Conservation (phyloP, 805 yeast species). For the Wickerhamiella australiensis region DNA sequence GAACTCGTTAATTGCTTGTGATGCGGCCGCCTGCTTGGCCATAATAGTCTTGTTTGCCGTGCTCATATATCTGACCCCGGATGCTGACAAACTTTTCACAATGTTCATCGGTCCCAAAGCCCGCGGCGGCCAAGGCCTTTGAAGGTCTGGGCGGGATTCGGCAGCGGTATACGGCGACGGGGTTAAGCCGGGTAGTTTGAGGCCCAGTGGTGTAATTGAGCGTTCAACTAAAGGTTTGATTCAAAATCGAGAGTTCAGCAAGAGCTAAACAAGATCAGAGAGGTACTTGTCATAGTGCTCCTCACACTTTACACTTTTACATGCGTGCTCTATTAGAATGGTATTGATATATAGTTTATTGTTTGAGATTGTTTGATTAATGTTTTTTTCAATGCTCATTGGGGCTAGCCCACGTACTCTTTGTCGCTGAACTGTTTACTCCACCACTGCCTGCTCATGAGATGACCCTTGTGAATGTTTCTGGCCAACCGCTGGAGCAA, state of each 20-base stretch:
- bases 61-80: background rate
- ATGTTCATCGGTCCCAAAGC: background rate
- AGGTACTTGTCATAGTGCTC: no score
- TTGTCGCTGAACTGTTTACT: conserved; percentile 9
- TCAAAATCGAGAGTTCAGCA: no score
- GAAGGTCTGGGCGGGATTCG: background rate
- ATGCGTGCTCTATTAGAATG: no score
- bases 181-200: no score
- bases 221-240: no score
- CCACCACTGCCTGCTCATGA: conserved; percentile 17
- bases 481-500: conserved; percentile 34
- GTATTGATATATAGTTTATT: background rate
- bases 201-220: no score
- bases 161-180: no score
- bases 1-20: conserved; percentile 82
- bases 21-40: conserved; percentile 81
- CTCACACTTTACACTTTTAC: no score
- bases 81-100: conserved; percentile 2
- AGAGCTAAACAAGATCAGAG: no score
- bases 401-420: background rate
- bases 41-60: conserved; percentile 9
- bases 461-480: conserved; percentile 21
- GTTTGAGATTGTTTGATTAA: background rate
- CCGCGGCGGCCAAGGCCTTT: background rate
- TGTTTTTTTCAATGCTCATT: no score